Conservation (phyloP, 2,329 filamentous ascomycete species). For the Aspergillus transmontanensis region DNA sequence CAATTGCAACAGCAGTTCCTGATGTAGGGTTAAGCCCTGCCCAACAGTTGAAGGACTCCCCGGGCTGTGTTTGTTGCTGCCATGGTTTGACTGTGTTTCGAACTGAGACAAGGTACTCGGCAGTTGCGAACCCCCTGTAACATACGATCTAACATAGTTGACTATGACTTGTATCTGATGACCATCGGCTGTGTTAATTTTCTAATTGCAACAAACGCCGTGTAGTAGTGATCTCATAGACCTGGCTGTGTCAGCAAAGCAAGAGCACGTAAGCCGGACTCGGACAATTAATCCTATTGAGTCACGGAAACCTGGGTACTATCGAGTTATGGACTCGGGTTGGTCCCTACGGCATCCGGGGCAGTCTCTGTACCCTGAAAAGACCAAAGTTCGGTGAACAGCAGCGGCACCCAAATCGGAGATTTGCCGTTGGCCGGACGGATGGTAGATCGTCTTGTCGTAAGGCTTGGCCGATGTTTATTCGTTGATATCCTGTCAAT, state of each 20-base stretch:
- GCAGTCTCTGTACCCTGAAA: neutral
- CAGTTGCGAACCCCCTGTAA: neutral
- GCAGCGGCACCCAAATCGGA: neutral
- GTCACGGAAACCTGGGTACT: neutral
- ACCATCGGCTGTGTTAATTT: neutral
- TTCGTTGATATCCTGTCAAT: neutral
- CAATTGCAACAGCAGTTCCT: neutral
- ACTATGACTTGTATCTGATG: too few relatives aligned
- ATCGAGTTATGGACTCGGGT: too few relatives aligned
- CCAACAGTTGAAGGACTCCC: neutral
- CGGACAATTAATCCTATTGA: neutral
- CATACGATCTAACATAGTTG: neutral
- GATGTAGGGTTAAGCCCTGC: neutral
- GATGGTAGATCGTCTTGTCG: neutral
- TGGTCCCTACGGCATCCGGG: neutral
- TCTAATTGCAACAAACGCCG: too few relatives aligned
- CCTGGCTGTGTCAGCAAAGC: too few relatives aligned
- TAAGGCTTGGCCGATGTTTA: neutral
- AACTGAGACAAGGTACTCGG: neutral
- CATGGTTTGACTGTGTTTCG: neutral
- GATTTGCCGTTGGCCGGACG: neutral
- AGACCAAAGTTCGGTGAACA: neutral
- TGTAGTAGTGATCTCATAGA: too few relatives aligned
- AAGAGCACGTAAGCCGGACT: neutral
- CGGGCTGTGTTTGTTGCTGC: neutral